phyloP scores from a whole-genome alignment of 228 moss, liverwort and hornwort species.

The Sphagnum magellanicum region DNA sequence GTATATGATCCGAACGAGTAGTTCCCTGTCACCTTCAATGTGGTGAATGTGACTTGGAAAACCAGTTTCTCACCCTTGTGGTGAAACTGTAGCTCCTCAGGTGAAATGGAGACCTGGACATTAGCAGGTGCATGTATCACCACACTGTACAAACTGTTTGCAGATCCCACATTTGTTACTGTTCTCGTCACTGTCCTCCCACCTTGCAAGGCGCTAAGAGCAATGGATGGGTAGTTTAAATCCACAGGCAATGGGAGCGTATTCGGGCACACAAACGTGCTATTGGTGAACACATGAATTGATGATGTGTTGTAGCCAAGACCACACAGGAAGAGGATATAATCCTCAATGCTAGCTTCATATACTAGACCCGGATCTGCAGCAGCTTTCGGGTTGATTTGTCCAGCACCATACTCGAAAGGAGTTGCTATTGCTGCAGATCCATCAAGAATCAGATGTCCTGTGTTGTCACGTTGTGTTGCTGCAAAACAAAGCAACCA shows the following conservation, averaged over 20 bases:
- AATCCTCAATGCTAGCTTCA: slow-evolving; percentile 31
- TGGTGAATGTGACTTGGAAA: neutral
- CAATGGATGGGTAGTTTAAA: slow-evolving; percentile 56
- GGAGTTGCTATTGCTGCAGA: slow-evolving; percentile 13
- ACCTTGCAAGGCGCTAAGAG: slow-evolving; percentile 16
- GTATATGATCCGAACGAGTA: slow-evolving; percentile 32
- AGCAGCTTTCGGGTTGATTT: slow-evolving; percentile 38
- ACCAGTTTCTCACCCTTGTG: too few relatives aligned
- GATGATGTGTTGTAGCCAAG: slow-evolving; percentile 21
- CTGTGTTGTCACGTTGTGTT: slow-evolving; percentile 16
- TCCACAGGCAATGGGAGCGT: slow-evolving; percentile 16
- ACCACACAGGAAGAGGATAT: slow-evolving; percentile 42
- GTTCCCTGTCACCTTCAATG: neutral
- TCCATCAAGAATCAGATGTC: slow-evolving; percentile 15
- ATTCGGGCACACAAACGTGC: slow-evolving; percentile 18
- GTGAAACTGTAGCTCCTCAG: slow-evolving; percentile 14
- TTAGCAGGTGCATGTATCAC: slow-evolving; percentile 21
- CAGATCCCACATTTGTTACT: slow-evolving; percentile 51
- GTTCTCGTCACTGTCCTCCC: slow-evolving; percentile 30
- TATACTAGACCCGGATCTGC: slow-evolving; percentile 56
- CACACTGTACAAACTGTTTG: slow-evolving; percentile 23
- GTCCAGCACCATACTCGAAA: slow-evolving; percentile 53
- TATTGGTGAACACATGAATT: slow-evolving; percentile 19
- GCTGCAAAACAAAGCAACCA: slow-evolving; percentile 13
- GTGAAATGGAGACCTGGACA: slow-evolving; percentile 27